These are phyloP conservation scores for Musa beccarii DNA, from an alignment of 176 grass and related monocot species.

Conservation along the genomic window DNA sequence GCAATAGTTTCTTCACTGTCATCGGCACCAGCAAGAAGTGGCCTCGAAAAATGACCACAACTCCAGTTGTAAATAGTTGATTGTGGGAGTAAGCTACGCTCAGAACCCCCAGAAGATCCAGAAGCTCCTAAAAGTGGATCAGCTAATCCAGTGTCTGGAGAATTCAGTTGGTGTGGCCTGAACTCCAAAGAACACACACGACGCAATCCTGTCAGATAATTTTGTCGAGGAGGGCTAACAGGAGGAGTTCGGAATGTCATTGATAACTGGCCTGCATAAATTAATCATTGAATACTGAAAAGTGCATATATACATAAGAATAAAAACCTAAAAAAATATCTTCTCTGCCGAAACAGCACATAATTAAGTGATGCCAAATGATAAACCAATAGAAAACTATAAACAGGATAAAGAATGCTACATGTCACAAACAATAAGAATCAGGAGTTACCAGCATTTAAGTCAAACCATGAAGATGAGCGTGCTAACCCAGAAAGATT, in stretches of 20 bases:
- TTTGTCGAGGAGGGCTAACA: constrained; percentile 87
- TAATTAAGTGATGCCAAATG: background rate
- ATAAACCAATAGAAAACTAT: background rate
- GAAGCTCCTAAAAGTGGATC: constrained; percentile 51
- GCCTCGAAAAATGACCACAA: constrained; percentile 93
- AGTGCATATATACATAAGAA: background rate
- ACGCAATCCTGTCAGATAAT: constrained; percentile 69
- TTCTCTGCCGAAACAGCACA: background rate
- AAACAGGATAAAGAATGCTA: background rate
- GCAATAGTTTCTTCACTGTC: constrained; percentile 69
- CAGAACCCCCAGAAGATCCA: constrained; percentile 37
- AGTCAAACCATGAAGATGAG: constrained; percentile 94
- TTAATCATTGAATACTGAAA: background rate
- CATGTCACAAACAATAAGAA: background rate
- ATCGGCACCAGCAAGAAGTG: constrained; percentile 66
- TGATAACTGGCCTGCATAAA: constrained; percentile 57
- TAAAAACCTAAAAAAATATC: background rate
- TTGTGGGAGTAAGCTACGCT: constrained; percentile 46
- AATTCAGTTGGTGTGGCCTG: constrained; percentile 59
- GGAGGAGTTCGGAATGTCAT: constrained; percentile 88
- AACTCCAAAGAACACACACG: constrained; percentile 96
- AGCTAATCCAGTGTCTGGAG: constrained; percentile 71
- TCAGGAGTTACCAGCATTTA: constrained; percentile 67
- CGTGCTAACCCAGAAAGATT: constrained; percentile 70
- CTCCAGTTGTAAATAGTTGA: constrained; percentile 97